phyloP scores from a whole-genome alignment of 139 green algal genomes.

The Pedinophyceae sp. region DNA sequence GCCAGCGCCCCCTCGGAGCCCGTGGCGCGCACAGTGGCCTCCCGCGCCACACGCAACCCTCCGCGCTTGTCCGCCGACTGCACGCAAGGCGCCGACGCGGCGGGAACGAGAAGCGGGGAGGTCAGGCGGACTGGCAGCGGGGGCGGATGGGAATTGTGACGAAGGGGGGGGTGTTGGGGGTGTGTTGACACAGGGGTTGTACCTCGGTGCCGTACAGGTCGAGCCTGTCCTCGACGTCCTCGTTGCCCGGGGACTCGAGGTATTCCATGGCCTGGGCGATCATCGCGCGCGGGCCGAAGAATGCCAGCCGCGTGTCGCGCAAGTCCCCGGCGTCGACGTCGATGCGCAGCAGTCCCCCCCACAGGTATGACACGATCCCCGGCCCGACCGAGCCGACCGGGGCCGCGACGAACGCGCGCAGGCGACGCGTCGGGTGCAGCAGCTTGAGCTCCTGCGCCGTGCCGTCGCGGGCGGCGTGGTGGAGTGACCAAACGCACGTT shows the following conservation, averaged over 20 bases:
- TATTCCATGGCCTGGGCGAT: conserved; percentile 5
- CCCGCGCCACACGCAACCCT: conserved; percentile 22
- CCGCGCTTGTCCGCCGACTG: conserved; percentile 32
- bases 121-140: conserved; percentile 7
- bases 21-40: conserved; percentile 12
- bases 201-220: background rate
- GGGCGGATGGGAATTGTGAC: conserved; percentile 3
- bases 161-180: background rate
- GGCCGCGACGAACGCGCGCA: conserved; percentile 37
- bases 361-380: conserved; percentile 31
- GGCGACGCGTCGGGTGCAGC: conserved; percentile 47
- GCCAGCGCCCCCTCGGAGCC: conserved; percentile 12
- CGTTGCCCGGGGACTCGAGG: background rate
- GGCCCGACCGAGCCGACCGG: background rate
- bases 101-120: conserved; percentile 1
- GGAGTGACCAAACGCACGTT: too few species aligned
- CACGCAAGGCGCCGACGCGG: conserved; percentile 2
- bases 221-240: background rate
- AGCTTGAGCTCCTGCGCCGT: conserved; percentile 34
- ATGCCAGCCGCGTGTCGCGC: conserved; percentile 24
- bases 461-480: too few species aligned
- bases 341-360: conserved; percentile 48
- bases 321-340: conserved; percentile 43
- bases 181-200: background rate
- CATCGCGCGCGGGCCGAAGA: conserved; percentile 31